Percentiles rank a stretch among this genome's conserved stretches.
phyloP scores from a whole-genome alignment of 2,329 filamentous ascomycete species.

The Phialemoniopsis sp. region DNA sequence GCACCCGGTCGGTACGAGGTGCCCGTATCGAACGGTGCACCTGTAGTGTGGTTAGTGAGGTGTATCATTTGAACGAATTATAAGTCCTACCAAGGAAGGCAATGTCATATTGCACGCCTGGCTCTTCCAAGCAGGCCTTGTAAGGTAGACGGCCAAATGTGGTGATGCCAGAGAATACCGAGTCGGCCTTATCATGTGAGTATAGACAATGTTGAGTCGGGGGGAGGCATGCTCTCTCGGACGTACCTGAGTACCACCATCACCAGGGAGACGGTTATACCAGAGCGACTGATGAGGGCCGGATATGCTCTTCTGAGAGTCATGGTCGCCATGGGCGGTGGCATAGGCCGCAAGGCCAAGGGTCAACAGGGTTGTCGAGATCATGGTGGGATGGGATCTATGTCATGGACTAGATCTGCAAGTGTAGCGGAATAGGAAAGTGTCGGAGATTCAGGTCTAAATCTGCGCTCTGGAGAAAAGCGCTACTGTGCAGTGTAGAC shows the following conservation, averaged over 20 bases:
- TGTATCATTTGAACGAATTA: not conserved
- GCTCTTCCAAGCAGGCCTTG: constrained; percentile 67
- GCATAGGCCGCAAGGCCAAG: constrained; percentile 44
- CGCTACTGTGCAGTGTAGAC: too few relatives aligned
- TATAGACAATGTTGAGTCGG: constrained; percentile 1
- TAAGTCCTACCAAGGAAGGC: constrained; percentile 68
- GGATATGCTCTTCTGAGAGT: constrained; percentile 52
- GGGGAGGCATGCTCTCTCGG: constrained; percentile 2
- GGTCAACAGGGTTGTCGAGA: constrained; percentile 12
- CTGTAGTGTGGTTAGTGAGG: constrained; percentile 29
- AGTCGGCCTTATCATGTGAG: constrained; percentile 60
- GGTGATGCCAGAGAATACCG: constrained; percentile 83
- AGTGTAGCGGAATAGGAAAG: too few relatives aligned
- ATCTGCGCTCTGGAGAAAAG: too few relatives aligned
- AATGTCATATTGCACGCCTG: constrained; percentile 73
- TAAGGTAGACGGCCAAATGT: constrained; percentile 81
- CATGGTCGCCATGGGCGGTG: constrained; percentile 55
- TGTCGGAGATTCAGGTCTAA: too few relatives aligned
- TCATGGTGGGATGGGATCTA: not conserved
- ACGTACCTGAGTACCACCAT: constrained; percentile 75
- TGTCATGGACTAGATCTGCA: too few relatives aligned
- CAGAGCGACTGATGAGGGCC: constrained; percentile 73
- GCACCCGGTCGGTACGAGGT: constrained; percentile 83
- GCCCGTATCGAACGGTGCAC: constrained; percentile 80
- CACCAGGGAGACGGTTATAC: constrained; percentile 85